These are phyloP conservation scores for Penicillium sp. DNA, from an alignment of 2,329 filamentous ascomycete genomes.

Conservation along the genomic window DNA sequence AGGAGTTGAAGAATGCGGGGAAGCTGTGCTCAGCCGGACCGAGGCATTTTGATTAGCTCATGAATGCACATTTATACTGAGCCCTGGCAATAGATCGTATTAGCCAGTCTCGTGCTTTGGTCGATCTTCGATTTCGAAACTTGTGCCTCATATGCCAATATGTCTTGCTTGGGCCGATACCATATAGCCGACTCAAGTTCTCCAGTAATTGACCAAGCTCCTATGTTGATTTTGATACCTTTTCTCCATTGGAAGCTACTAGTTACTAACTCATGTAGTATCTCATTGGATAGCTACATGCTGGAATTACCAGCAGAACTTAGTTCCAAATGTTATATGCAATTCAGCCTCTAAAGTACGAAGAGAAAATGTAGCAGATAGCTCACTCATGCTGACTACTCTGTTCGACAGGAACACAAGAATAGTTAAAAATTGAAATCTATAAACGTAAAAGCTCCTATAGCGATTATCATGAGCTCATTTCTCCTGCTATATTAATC, in stretches of 20 bases:
- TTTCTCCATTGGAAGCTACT: too few relatives aligned
- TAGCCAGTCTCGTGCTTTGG: neutral
- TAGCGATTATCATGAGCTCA: neutral
- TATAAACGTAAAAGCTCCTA: too few relatives aligned
- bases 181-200: neutral
- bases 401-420: too few relatives aligned
- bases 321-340: too few relatives aligned
- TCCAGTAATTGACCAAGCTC: neutral
- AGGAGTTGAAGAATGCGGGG: conserved; percentile 2
- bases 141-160: neutral
- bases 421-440: too few relatives aligned
- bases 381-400: too few relatives aligned
- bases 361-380: too few relatives aligned
- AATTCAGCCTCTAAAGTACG: too few relatives aligned
- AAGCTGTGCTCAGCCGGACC: conserved; percentile 1
- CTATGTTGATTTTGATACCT: too few relatives aligned
- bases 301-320: too few relatives aligned
- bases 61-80: neutral
- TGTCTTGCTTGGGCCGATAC: neutral
- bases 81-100: neutral
- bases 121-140: neutral
- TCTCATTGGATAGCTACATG: too few relatives aligned
- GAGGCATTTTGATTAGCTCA: neutral
- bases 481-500: neutral
- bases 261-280: too few relatives aligned